These are phyloP conservation scores for Stemphylium beticola DNA, from an alignment of 2,329 filamentous ascomycete genomes.

Conservation along the genomic window DNA sequence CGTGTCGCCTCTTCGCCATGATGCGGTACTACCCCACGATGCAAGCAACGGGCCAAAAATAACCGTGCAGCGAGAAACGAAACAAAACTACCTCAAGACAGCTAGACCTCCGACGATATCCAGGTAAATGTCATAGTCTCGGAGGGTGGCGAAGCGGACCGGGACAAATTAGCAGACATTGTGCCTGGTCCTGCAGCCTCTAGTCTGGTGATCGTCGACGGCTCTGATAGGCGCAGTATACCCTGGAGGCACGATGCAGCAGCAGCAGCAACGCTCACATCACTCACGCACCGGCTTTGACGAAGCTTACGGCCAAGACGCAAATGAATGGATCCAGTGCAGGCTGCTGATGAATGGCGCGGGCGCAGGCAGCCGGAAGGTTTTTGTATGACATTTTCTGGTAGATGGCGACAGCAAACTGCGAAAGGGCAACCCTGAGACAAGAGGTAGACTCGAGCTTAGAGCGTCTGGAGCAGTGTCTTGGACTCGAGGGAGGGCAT, in stretches of 20 bases:
- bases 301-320: slow-evolving; percentile 20
- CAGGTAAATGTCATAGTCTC: slow-evolving; percentile 25
- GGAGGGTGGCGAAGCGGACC: slow-evolving; percentile 12
- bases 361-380: slow-evolving; percentile 9
- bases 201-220: slow-evolving; percentile 7
- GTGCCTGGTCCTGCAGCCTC: slow-evolving; percentile 25
- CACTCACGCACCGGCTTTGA: slow-evolving; percentile 20
- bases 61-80: slow-evolving; percentile 32
- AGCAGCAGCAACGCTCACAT: slow-evolving; percentile 20
- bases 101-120: slow-evolving; percentile 18
- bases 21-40: slow-evolving; percentile 20
- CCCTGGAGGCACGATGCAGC: slow-evolving; percentile 20
- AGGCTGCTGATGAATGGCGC: slow-evolving; percentile 14
- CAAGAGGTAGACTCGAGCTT: not conserved
- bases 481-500: slow-evolving; percentile 25
- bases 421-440: not conserved
- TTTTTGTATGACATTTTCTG: slow-evolving; percentile 13
- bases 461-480: slow-evolving; percentile 6
- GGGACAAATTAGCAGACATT: slow-evolving; percentile 28
- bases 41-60: slow-evolving; percentile 37
- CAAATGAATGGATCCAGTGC: slow-evolving; percentile 16
- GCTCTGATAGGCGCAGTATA: slow-evolving; percentile 18
- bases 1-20: slow-evolving; percentile 7
- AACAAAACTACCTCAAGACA: slow-evolving; percentile 27
- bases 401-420: not conserved